Evolutionary conservation across 306 rosid species (phyloP), one percentile per base, ranked within the genome.

Genomic region (Trifolium subterraneum): DNA sequence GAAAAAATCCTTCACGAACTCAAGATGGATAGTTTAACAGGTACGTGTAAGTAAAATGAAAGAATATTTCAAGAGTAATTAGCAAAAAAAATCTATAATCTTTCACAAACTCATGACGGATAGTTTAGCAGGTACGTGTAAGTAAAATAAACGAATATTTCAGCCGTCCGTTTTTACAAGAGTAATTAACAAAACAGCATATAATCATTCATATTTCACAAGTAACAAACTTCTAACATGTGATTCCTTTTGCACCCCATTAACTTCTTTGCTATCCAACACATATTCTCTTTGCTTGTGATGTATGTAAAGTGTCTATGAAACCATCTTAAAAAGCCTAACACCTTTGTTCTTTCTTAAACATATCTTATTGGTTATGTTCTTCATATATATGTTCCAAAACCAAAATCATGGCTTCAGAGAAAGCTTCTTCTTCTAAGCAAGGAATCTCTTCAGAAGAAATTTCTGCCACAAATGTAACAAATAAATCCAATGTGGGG

Each of bases 381-480:
- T 36, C 39, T 36, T 36, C 66, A 8, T 60, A 29, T 60, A 60
- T 29, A 60, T 60, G 42, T 7, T 14, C 8, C 22, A 29, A 60
- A 60, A 60, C 66, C 39, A 59, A 56, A 72, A 71, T 14, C 45
- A 88, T 90, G 93, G 85, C 88, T 82, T 85, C 92, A 14, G 88
- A 79, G 54, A 84, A 86, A 74, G 80, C 68, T 42, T 73, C 55
- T 61, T 72, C 78, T 51, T 75, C 75, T 6, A 83, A 76, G 69
- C 87, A 81, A 72, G 83, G 79, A 61, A 74, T 38, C 47, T 25
- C 79, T 59, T 35, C 81, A 8, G 90, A 85, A 33, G 87, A 80
- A 18, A 74, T 27, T 41, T 25, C 75, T 11, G 19, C 71, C 64
- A 47, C 90, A 25, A 14, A 44, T 10, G 22, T 56, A 51, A 42